Evolutionary conservation across 2,329 filamentous ascomycete genomes (phyloP).

Genomic region (Pochonia chlamydosporia): DNA sequence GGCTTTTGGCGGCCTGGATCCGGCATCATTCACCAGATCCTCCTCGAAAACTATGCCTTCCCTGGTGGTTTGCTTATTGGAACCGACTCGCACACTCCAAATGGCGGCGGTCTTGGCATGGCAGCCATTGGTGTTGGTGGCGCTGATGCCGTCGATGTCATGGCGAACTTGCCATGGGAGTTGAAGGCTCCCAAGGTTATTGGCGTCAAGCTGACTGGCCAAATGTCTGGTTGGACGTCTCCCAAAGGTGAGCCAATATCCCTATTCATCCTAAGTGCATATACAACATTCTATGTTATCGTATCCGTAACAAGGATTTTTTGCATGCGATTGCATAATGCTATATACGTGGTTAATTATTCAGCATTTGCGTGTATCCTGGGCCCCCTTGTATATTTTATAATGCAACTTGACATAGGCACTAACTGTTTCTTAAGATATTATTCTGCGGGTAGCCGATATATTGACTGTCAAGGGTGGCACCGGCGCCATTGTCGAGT

Average conservation of each 20-base stretch:
- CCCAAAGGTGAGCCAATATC: slow-evolving; percentile 77
- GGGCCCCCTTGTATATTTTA: too few species aligned
- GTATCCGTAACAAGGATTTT: too few species aligned
- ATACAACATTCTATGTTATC: too few species aligned
- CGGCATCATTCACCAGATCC: slow-evolving; percentile 98
- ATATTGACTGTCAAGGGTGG: slow-evolving; percentile 97
- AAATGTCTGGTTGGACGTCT: slow-evolving; percentile 84
- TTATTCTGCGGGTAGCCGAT: slow-evolving; percentile 95
- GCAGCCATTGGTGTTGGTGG: slow-evolving; percentile 93
- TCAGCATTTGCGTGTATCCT: too few species aligned
- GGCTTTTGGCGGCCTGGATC: slow-evolving; percentile 99
- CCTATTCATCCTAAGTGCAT: too few species aligned
- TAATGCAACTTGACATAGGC: too few species aligned
- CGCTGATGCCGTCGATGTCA: slow-evolving; percentile 97
- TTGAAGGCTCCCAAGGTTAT: slow-evolving; percentile 96
- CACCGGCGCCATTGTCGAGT: slow-evolving; percentile 85
- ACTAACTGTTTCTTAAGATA: too few species aligned
- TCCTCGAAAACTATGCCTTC: slow-evolving; percentile 99
- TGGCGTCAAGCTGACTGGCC: slow-evolving; percentile 88
- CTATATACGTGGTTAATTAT: too few species aligned
- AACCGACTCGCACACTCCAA: slow-evolving; percentile 96
- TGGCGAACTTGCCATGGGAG: slow-evolving; percentile 96
- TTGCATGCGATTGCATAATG: too few species aligned
- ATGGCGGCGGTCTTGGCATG: slow-evolving; percentile 94
- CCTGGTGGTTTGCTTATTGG: slow-evolving; percentile 96